A percentile compares a stretch with the other conserved stretches of the same genome.
phyloP scores from a whole-genome alignment of 2,329 filamentous ascomycete species.

The Lasiodiplodia citricola region DNA sequence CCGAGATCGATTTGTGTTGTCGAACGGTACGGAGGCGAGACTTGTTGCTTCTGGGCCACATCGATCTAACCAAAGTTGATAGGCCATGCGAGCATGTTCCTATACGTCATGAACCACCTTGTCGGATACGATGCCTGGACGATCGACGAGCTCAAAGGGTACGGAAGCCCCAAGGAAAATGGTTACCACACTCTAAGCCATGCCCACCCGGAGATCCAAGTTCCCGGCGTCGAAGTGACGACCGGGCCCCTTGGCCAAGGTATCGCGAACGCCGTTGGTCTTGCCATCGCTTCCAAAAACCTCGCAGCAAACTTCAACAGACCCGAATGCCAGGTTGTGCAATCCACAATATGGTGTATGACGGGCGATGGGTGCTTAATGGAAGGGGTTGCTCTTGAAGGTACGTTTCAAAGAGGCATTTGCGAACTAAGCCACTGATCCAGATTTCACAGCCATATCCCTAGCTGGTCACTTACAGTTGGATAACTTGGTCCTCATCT shows the following conservation, averaged over 20 bases:
- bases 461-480: background rate
- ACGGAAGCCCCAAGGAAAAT: constrained; percentile 1
- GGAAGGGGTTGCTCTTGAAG: background rate
- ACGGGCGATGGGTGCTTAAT: background rate
- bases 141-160: constrained; percentile 17
- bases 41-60: background rate
- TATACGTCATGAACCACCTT: constrained; percentile 10
- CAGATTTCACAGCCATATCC: background rate
- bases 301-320: constrained; percentile 60
- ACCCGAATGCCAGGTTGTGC: background rate
- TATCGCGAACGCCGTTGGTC: constrained; percentile 64
- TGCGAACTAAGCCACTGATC: background rate
- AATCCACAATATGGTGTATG: background rate
- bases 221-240: constrained; percentile 64
- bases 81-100: constrained; percentile 1
- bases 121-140: constrained; percentile 12
- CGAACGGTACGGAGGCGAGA: background rate
- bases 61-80: background rate
- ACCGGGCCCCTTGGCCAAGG: constrained; percentile 65
- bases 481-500: background rate
- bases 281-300: constrained; percentile 64
- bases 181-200: constrained; percentile 53
- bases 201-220: constrained; percentile 60
- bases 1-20: background rate
- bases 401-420: background rate